Evolutionary conservation across 176 grass and related monocot species (phyloP), one percentile per base, ranked within the genome.

Genomic region (Poa pratensis): DNA sequence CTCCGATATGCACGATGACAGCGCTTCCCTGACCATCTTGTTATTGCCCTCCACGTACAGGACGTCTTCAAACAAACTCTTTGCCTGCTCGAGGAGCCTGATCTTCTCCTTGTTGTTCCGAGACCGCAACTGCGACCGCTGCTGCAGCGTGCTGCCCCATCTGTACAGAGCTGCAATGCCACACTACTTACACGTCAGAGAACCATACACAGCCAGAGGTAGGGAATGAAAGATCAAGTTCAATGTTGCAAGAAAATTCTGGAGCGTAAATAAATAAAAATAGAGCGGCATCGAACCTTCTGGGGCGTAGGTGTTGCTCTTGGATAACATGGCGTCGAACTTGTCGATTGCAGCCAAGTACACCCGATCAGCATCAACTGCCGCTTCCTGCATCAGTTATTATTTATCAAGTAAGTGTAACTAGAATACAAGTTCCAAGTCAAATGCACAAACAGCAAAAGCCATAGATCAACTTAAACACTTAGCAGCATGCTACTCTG

Each of bases 281-380:
- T 22, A 61, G 28, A 81, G 23, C 17, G 10, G 61, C 14, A n/a
- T 24, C 40, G 22, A 83, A 98, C 96, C 96, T 89, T 93, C 89
- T 79, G 96, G 93, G 6, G 89, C 93, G 26, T 89, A 95, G 45
- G 89, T 75, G 83, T 92, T 95, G 82, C 86, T 90, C 83, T 67
- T 93, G 18, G 96, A 92, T 80, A 92, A 63, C 85, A 98, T 95
- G 69, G 93, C 91, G 64, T 98, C 93, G 59, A 98, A 98, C 83
- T 98, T 98, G 63, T 95, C 96, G 13, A 98, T 95, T 72, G 96
- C 96, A 24, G 96, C 91, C 68, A 95, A 69, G 84, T 98, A 98
- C 30, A 98, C 85, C 64, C 76, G 92, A 35, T 95, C 96, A 59
- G 96, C 93, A 75, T 95, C 96, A 81, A 88, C 69, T 39, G 93